Evolutionary conservation across 164 flowering plant species (phyloP).

Genomic region (Kalanchoe fedtschenkoi): DNA sequence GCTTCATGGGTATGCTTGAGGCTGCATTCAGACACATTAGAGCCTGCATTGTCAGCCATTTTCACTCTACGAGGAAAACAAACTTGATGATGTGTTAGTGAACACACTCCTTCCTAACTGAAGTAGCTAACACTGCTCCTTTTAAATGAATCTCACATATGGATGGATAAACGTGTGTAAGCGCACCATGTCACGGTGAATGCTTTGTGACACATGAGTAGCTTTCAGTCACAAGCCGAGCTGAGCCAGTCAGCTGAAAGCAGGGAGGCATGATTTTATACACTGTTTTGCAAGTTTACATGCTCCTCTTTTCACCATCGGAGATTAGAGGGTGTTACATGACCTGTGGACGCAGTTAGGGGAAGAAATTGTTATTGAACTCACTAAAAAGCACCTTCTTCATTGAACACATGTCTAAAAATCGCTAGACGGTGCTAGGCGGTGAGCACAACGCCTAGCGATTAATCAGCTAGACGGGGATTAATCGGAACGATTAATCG

Average conservation of each 20-base stretch:
- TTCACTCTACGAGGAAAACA: not conserved
- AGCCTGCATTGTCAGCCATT: constrained; percentile 26
- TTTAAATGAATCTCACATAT: not conserved
- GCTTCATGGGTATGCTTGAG: constrained; percentile 12
- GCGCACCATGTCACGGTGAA: not conserved
- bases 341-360: constrained; percentile 27
- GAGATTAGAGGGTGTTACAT: constrained; percentile 1
- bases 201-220: not conserved
- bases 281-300: not conserved
- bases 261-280: not conserved
- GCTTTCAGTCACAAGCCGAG: not conserved
- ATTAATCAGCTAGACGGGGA: too few species aligned
- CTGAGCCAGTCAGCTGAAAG: not conserved
- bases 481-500: too few species aligned
- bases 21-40: constrained; percentile 11
- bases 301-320: not conserved
- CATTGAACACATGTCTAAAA: too few species aligned
- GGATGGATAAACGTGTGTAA: not conserved
- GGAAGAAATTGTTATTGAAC: constrained; percentile 5
- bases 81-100: constrained; percentile 1
- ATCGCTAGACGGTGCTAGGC: too few species aligned
- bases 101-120: not conserved
- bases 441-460: too few species aligned
- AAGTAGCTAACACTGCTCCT: not conserved
- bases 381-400: not conserved